A percentile compares a stretch with the other conserved stretches of the same genome.
Conservation (phyloP, 768 basidiomycete genomes). For the Piloderma croceum region DNA sequence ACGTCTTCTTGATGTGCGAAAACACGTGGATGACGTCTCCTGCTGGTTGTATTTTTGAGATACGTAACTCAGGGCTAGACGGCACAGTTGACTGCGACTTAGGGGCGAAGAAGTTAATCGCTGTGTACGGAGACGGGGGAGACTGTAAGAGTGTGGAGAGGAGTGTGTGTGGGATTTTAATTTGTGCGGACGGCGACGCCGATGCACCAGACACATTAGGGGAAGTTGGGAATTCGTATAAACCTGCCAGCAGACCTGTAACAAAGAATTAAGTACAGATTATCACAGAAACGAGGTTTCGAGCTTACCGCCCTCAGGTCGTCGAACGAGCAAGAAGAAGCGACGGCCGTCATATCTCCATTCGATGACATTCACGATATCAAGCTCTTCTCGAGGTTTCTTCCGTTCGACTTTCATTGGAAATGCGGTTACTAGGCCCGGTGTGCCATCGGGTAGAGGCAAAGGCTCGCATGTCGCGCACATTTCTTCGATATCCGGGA, state of each 20-base stretch:
- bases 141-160: slow-evolving; percentile 36
- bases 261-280: slow-evolving; percentile 6
- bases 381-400: slow-evolving; percentile 77
- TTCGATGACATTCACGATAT: slow-evolving; percentile 81
- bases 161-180: slow-evolving; percentile 29
- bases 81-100: too few relatives aligned
- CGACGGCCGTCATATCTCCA: slow-evolving; percentile 48
- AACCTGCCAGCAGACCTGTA: slow-evolving; percentile 81
- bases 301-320: slow-evolving; percentile 72
- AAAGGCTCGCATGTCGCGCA: slow-evolving; percentile 67
- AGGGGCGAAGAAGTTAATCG: too few relatives aligned
- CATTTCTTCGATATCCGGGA: slow-evolving; percentile 68
- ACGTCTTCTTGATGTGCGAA: slow-evolving; percentile 88
- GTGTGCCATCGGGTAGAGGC: slow-evolving; percentile 19
- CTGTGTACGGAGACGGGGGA: slow-evolving; percentile 17
- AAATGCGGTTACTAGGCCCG: slow-evolving; percentile 57
- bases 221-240: slow-evolving; percentile 80
- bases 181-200: slow-evolving; percentile 6
- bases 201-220: slow-evolving; percentile 39
- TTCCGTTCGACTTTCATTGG: slow-evolving; percentile 85
- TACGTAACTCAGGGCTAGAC: too few relatives aligned
- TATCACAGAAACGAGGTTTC: slow-evolving; percentile 11
- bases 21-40: slow-evolving; percentile 78
- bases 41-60: slow-evolving; percentile 43
- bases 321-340: slow-evolving; percentile 70